A percentile compares a stretch with the other conserved stretches of the same genome.
phyloP scores from a whole-genome alignment of 371 early-diverging fungal genomes.

The Sporodiniella umbellata region DNA sequence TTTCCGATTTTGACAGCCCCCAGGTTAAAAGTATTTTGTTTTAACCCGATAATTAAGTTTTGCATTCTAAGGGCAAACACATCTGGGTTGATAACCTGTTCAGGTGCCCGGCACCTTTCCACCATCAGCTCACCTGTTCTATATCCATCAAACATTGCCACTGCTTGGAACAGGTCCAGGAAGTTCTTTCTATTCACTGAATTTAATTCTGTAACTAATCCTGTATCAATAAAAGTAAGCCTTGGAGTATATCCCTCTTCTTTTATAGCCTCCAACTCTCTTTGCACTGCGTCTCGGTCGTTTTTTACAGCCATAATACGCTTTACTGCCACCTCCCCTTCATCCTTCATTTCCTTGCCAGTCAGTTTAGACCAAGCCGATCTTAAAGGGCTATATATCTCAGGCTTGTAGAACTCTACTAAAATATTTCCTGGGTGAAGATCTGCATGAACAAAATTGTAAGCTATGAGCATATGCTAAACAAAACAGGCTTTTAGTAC shows the following conservation, averaged over 20 bases:
- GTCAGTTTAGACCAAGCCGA: constrained; percentile 40
- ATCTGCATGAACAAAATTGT: constrained; percentile 94
- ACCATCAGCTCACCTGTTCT: constrained; percentile 85
- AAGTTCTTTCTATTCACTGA: constrained; percentile 77
- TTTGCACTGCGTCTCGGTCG: constrained; percentile 43
- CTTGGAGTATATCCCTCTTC: constrained; percentile 72
- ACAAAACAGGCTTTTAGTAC: background rate
- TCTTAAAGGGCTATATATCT: constrained; percentile 56
- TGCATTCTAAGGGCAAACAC: constrained; percentile 79
- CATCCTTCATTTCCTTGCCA: constrained; percentile 35
- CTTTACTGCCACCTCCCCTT: constrained; percentile 37
- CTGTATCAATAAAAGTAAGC: constrained; percentile 88
- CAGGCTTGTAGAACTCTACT: constrained; percentile 76
- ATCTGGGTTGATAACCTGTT: constrained; percentile 67
- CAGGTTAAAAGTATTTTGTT: constrained; percentile 72
- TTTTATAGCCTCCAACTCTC: constrained; percentile 51
- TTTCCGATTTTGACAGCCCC: constrained; percentile 75
- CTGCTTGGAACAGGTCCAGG: constrained; percentile 84
- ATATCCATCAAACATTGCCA: constrained; percentile 83
- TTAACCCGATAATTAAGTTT: constrained; percentile 66
- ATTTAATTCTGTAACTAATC: constrained; percentile 79
- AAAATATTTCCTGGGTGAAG: constrained; percentile 94
- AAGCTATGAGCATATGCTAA: constrained; percentile 84
- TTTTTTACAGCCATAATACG: constrained; percentile 27
- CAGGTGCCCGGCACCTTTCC: constrained; percentile 78